phyloP scores from a whole-genome alignment of 2,329 filamentous ascomycete species.

The Cercospora nicotianae region DNA sequence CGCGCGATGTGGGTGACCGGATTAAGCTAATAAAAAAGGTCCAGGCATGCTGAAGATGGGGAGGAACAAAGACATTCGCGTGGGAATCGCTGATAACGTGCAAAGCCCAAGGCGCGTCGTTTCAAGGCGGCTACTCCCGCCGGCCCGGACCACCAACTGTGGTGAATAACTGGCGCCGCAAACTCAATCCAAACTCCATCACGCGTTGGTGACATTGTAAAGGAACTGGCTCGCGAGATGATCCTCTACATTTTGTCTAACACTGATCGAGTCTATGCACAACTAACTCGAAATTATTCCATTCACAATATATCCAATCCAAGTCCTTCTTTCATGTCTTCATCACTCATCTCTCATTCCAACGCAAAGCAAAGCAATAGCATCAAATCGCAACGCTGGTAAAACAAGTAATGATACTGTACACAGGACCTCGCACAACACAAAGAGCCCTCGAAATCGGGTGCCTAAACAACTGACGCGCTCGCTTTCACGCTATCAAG shows the following conservation, averaged over 20 bases:
- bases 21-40: constrained; percentile 9
- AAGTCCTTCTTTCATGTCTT: constrained; percentile 21
- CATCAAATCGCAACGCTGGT: background rate
- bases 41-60: constrained; percentile 10
- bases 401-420: constrained; percentile 13
- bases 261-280: background rate
- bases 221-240: background rate
- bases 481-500: constrained; percentile 24
- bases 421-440: constrained; percentile 9
- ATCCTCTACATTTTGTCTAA: background rate
- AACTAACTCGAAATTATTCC: background rate
- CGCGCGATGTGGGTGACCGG: background rate
- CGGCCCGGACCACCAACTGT: background rate
- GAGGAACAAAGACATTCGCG: constrained; percentile 8
- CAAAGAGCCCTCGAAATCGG: background rate
- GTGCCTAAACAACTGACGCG: background rate
- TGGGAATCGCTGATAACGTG: background rate
- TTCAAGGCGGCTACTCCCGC: background rate
- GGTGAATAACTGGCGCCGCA: background rate
- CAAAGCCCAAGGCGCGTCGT: constrained; percentile 1
- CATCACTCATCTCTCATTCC: constrained; percentile 24
- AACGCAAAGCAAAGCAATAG: background rate
- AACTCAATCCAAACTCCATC: background rate
- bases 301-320: background rate
- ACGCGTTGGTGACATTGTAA: background rate